Evolutionary conservation across 306 rosid genomes (phyloP).

Genomic region (Sechiopsis laciniata): DNA sequence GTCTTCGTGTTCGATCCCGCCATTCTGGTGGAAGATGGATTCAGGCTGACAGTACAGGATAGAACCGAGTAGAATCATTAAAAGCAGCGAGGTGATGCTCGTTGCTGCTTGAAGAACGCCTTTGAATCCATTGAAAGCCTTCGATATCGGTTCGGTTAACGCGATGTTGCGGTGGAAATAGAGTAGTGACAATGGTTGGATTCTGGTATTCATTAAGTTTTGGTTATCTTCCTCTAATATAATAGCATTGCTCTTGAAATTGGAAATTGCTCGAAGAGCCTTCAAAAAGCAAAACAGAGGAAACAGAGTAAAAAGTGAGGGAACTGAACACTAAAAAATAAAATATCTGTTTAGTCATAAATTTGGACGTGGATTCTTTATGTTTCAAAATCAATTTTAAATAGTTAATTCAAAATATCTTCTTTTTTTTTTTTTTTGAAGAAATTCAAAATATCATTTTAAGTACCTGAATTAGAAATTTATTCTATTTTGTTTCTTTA

Average conservation of each 20-base stretch:
- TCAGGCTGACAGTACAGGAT: constrained; percentile 60
- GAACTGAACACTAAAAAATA: too few relatives aligned
- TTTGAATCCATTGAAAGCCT: constrained; percentile 67
- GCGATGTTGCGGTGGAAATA: constrained; percentile 31
- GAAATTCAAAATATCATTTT: too few relatives aligned
- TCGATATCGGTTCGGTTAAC: constrained; percentile 44
- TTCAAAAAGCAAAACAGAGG: constrained; percentile 13
- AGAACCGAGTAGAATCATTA: constrained; percentile 54
- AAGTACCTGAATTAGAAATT: too few relatives aligned
- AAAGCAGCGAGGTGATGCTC: constrained; percentile 55
- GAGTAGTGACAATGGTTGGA: constrained; percentile 41
- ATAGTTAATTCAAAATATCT: too few relatives aligned
- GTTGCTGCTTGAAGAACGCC: constrained; percentile 77
- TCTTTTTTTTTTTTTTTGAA: too few relatives aligned
- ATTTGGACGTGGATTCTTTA: too few relatives aligned
- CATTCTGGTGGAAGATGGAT: constrained; percentile 37
- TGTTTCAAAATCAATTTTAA: too few relatives aligned
- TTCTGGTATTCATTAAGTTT: constrained; percentile 55
- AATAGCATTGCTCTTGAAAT: constrained; percentile 53
- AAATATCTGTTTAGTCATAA: too few relatives aligned
- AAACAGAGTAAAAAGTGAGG: background rate
- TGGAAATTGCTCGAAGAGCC: constrained; percentile 49
- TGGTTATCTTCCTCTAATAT: constrained; percentile 72
- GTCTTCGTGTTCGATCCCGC: background rate
- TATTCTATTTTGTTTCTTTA: too few relatives aligned